Evolutionary conservation across 345 rosid genomes (phyloP).

Genomic region (Acer negundo): DNA sequence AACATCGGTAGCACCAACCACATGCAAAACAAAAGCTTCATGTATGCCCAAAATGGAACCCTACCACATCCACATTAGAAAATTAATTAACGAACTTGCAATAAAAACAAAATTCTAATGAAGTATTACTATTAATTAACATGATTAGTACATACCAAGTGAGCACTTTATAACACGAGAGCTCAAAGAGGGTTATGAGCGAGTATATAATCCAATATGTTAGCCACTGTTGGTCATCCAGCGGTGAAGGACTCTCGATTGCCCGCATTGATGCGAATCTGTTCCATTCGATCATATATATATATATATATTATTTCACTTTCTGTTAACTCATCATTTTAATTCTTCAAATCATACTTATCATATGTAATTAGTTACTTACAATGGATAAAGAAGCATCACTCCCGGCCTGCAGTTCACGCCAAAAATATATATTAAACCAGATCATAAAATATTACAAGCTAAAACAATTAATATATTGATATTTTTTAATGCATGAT

Average conservation of each 20-base stretch:
- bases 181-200: constrained; percentile 72
- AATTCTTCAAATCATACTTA: too few species aligned
- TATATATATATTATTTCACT: too few species aligned
- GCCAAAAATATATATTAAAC: neutral
- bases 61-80: constrained; percentile 26
- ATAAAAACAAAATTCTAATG: too few species aligned
- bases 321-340: neutral
- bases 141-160: constrained; percentile 51
- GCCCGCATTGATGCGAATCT: constrained; percentile 92
- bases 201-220: constrained; percentile 97
- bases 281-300: constrained; percentile 10
- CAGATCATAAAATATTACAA: neutral
- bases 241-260: constrained; percentile 77
- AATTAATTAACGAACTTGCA: too few species aligned
- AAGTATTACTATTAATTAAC: too few species aligned
- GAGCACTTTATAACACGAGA: constrained; percentile 61
- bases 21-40: constrained; percentile 69
- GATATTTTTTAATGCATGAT: too few species aligned
- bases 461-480: too few species aligned
- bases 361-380: constrained; percentile 32
- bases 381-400: constrained; percentile 92
- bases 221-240: constrained; percentile 95
- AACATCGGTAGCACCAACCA: constrained; percentile 90
- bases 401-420: constrained; percentile 67
- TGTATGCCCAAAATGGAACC: constrained; percentile 90